Evolutionary conservation across 1,284 basidiomycete genomes (phyloP).

Genomic region (Malassezia globosa): DNA sequence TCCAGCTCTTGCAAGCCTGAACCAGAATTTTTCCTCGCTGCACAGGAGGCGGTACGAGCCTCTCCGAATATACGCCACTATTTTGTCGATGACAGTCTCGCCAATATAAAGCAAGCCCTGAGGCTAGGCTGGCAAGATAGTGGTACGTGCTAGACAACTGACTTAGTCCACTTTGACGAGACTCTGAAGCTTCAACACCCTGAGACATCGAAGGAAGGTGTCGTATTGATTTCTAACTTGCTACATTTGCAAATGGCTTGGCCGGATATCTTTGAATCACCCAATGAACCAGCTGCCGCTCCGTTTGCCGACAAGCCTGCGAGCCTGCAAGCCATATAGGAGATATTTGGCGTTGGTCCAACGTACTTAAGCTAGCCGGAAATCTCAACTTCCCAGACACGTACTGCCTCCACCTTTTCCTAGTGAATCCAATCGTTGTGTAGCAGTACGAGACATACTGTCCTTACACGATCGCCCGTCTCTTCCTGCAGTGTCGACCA

Average conservation of each 20-base stretch:
- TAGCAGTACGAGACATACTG: too few species aligned
- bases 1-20: slow-evolving; percentile 71
- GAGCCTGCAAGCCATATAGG: too few species aligned
- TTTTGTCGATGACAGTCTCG: slow-evolving; percentile 44
- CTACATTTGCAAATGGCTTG: slow-evolving; percentile 29
- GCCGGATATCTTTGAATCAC: slow-evolving; percentile 26
- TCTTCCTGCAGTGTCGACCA: too few species aligned
- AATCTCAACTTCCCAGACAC: too few species aligned
- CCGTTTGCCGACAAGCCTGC: too few species aligned
- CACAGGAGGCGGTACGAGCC: slow-evolving; percentile 24
- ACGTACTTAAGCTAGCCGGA: too few species aligned
- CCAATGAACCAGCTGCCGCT: too few species aligned
- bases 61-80: slow-evolving; percentile 19
- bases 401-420: too few species aligned
- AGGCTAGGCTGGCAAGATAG: slow-evolving; percentile 39
- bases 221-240: slow-evolving; percentile 28
- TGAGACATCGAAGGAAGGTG: slow-evolving; percentile 15
- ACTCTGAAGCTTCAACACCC: slow-evolving; percentile 9
- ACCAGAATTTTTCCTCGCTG: slow-evolving; percentile 33
- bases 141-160: slow-evolving; percentile 2
- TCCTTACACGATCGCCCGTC: too few species aligned
- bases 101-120: slow-evolving; percentile 34
- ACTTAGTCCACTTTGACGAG: slow-evolving; percentile 29
- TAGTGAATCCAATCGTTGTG: too few species aligned
- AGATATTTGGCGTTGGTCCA: too few species aligned